Conservation (phyloP, 2,329 filamentous ascomycete genomes). For the Proliferodiscus dingleyae region DNA sequence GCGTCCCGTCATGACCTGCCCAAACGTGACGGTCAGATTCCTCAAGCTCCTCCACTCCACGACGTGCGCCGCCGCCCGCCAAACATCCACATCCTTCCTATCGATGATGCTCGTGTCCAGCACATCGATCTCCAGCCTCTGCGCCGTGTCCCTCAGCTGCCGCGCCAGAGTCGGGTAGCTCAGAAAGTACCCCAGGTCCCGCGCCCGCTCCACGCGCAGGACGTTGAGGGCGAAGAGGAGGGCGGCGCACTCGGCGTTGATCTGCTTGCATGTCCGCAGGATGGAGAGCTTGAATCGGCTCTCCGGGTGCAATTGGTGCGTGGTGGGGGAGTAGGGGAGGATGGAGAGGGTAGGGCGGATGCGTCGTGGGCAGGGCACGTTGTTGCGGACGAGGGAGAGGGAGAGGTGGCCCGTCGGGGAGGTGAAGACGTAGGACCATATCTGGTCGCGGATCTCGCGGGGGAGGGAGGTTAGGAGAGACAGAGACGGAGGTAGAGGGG, state of each 20-base stretch:
- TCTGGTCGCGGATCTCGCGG: conserved; percentile 5
- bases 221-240: not conserved
- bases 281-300: conserved; percentile 1
- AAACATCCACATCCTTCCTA: too few species aligned
- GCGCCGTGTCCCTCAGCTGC: not conserved
- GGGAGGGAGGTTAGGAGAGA: conserved; percentile 1
- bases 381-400: not conserved
- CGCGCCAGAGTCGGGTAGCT: not conserved
- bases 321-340: not conserved
- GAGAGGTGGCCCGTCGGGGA: not conserved
- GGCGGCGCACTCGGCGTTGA: conserved; percentile 3
- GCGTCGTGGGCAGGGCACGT: too few species aligned
- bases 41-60: too few species aligned
- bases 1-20: too few species aligned
- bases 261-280: conserved; percentile 6
- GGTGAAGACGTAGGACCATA: conserved; percentile 1
- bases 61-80: too few species aligned
- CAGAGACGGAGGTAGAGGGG: not conserved
- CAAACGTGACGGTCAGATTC: too few species aligned
- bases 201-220: not conserved
- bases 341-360: not conserved
- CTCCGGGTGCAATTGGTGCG: not conserved
- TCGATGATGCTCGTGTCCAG: too few species aligned
- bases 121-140: too few species aligned
- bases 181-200: not conserved